Conservation (phyloP, 192 early-diverging fungal genomes). For the Lobulomyces angularis region DNA sequence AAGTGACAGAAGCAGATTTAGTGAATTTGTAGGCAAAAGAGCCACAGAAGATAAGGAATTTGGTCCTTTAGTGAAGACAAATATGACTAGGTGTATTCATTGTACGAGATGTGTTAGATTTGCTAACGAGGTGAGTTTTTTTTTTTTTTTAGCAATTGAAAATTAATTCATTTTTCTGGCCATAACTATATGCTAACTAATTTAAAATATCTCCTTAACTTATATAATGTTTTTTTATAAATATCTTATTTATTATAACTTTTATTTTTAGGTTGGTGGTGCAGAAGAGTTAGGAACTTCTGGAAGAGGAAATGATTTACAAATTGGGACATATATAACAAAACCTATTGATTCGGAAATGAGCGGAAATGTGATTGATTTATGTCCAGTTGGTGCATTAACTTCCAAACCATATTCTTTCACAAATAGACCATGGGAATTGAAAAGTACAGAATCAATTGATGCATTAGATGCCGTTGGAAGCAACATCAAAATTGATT, state of each 20-base stretch:
- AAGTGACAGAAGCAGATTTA: constrained; percentile 79
- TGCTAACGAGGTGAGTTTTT: constrained; percentile 93
- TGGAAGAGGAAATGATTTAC: constrained; percentile 94
- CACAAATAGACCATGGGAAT: constrained; percentile 89
- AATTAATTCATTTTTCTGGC: too few species aligned
- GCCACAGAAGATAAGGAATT: constrained; percentile 96
- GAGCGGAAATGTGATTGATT: constrained; percentile 94
- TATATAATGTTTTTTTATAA: too few species aligned
- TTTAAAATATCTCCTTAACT: too few species aligned
- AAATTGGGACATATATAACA: constrained; percentile 93
- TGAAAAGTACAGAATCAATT: constrained; percentile 88
- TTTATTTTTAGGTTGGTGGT: too few species aligned
- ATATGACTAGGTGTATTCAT: constrained; percentile 98
- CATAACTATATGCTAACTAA: too few species aligned
- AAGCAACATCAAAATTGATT: constrained; percentile 90
- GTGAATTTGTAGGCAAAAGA: constrained; percentile 72
- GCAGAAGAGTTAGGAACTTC: constrained; percentile 87
- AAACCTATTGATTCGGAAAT: constrained; percentile 82
- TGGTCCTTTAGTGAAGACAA: constrained; percentile 89
- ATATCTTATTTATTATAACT: too few species aligned
- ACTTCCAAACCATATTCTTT: constrained; percentile 96
- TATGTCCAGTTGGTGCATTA: constrained; percentile 96
- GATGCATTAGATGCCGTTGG: constrained; percentile 93
- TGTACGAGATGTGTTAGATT: constrained; percentile 98
- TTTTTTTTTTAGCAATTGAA: too few species aligned